Conservation (phyloP, 768 basidiomycete genomes). For the Filobasidium floriforme region DNA sequence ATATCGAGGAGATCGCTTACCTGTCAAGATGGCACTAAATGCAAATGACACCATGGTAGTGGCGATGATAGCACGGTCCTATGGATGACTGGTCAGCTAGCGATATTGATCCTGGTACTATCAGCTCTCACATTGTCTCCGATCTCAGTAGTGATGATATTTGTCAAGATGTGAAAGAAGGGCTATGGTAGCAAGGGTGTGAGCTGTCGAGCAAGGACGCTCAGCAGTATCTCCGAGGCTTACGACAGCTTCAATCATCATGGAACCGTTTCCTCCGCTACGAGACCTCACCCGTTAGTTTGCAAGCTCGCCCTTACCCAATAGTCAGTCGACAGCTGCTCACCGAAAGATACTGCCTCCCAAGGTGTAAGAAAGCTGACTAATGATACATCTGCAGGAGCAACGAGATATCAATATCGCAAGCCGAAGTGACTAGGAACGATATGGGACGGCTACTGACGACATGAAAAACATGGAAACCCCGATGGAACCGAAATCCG, state of each 20-base stretch:
- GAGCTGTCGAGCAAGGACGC: neutral
- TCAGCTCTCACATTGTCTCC: conserved; percentile 54
- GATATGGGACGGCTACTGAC: conserved; percentile 45
- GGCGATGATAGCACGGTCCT: conserved; percentile 64
- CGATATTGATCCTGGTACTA: neutral
- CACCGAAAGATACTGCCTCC: conserved; percentile 82
- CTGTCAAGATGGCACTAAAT: conserved; percentile 77
- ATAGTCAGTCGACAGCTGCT: conserved; percentile 1
- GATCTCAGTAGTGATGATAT: conserved; percentile 62
- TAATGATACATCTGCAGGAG: conserved; percentile 56
- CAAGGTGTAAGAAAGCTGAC: conserved; percentile 74
- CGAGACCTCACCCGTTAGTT: neutral
- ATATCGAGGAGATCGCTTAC: conserved; percentile 43
- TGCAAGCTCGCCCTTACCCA: neutral
- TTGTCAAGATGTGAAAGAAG: conserved; percentile 88
- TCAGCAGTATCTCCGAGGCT: neutral
- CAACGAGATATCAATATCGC: conserved; percentile 21
- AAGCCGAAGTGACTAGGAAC: neutral
- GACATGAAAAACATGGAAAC: conserved; percentile 94
- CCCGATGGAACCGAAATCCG: conserved; percentile 72
- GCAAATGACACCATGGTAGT: conserved; percentile 87
- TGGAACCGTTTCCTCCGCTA: conserved; percentile 44
- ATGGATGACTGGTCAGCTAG: neutral
- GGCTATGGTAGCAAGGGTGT: conserved; percentile 51
- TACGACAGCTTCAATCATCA: conserved; percentile 97